Base-by-base conservation (phyloP, 202 grass and related monocot genomes). In the Brachypodium distachyon region DNA sequence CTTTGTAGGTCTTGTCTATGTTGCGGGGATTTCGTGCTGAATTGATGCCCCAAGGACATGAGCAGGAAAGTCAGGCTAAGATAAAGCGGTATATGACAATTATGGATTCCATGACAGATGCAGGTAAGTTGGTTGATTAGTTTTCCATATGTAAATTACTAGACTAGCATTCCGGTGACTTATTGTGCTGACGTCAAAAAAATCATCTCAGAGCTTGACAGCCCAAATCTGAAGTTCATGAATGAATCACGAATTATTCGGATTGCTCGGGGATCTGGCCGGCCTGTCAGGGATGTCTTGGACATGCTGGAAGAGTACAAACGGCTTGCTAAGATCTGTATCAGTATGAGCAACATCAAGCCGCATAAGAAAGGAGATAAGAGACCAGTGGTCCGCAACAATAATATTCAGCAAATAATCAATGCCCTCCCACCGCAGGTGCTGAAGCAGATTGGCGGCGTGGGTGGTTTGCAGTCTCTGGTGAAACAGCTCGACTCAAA, bases 71-170 rank as follows among this genome's bases (percentile, higher is more conserved):
- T 14, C 89, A 92, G 70, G 91, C 95, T 22, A 98, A 98, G 85
- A 98, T 95, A 74, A 98, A 98, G 77, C 84, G 82, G 16, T 98
- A 92, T 80, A 95, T 98, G 95, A 98, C 95, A 0, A 98, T 92
- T 85, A 98, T 95, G 95, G 91, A 98, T 91, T 98, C 89, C 52
- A 92, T 98, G 96, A 95, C 91, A 67, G 80, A 92, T 76, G 91
- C 87, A 65, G 96, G 91, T 95, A 76, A 87, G 58, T 39, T 27
- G 6, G 12, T 41, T 56, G 16, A 38, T 7, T 3, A 46, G 22
- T 36, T 48, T n/a, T 16, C 12, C 39, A 0, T 6, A 2, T 51
- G 23, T 69, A 11, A 36, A 49, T 28, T 36, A 70, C 4, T 82
- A 43, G 14, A 53, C 23, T 60, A 42, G 21, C 21, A 19, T 64